These are phyloP conservation scores for Filobasidium uniguttulatum DNA, from an alignment of 1,284 basidiomycete genomes.

Conservation along the genomic window DNA sequence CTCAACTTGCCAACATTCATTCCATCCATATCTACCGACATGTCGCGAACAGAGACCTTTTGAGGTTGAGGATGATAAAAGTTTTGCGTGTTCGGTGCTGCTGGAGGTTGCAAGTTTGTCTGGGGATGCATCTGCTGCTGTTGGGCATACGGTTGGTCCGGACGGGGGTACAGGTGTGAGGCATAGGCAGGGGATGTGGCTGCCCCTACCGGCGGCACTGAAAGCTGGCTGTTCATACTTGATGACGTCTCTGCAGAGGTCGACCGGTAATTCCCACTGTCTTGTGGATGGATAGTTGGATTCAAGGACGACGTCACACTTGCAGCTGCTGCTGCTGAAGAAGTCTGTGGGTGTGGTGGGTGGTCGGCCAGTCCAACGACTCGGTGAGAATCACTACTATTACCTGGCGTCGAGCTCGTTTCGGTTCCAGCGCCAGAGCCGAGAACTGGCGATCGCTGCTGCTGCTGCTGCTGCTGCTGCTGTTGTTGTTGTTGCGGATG, in stretches of 20 bases:
- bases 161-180: neutral
- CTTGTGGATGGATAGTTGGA: too few species aligned
- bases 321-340: too few species aligned
- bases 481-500: neutral
- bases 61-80: neutral
- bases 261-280: too few species aligned
- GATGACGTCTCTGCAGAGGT: too few species aligned
- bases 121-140: neutral
- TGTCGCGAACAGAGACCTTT: neutral
- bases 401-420: too few species aligned
- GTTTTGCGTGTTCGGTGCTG: neutral
- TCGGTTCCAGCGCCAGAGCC: too few species aligned
- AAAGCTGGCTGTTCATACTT: too few species aligned
- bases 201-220: too few species aligned
- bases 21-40: slow-evolving; percentile 27
- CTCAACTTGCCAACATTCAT: slow-evolving; percentile 25
- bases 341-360: too few species aligned
- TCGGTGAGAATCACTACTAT: too few species aligned
- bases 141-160: slow-evolving; percentile 2
- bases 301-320: too few species aligned
- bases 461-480: neutral
- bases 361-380: too few species aligned
- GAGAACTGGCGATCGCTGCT: neutral
- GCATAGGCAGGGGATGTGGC: neutral
- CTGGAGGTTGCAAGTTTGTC: neutral